Evolutionary conservation across 2,329 filamentous ascomycete species (phyloP).

Genomic region (Hortaea sp.): DNA sequence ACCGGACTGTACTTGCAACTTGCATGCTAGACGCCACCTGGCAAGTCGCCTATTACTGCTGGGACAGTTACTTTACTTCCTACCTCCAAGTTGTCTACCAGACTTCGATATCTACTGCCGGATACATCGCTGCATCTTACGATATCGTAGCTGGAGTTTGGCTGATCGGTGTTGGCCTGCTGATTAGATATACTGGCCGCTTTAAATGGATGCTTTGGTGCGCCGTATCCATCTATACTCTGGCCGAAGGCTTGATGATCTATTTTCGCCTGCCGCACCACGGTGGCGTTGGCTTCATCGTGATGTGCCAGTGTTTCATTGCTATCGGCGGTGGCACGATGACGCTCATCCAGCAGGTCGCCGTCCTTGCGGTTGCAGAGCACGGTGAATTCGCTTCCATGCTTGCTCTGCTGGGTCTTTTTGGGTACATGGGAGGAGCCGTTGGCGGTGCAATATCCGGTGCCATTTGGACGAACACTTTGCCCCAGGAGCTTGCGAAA

Average conservation of each 20-base stretch:
- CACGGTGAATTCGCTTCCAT: not conserved
- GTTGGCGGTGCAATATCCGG: constrained; percentile 22
- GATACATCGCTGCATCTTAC: constrained; percentile 25
- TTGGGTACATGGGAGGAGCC: constrained; percentile 27
- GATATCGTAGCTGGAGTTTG: constrained; percentile 33
- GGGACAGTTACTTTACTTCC: constrained; percentile 32
- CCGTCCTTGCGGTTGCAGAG: not conserved
- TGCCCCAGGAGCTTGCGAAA: constrained; percentile 7
- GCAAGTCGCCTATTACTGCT: constrained; percentile 39
- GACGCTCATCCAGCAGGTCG: not conserved
- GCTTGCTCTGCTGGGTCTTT: no score
- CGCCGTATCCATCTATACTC: constrained; percentile 26
- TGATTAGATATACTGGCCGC: constrained; percentile 37
- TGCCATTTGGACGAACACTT: constrained; percentile 25
- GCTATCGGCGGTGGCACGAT: constrained; percentile 41
- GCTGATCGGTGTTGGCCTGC: constrained; percentile 35
- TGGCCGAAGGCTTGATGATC: constrained; percentile 21
- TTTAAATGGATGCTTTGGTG: constrained; percentile 33
- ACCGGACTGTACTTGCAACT: constrained; percentile 42
- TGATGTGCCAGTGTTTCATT: constrained; percentile 45
- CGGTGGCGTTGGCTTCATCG: constrained; percentile 34
- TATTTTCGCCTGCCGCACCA: constrained; percentile 21
- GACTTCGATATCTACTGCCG: constrained; percentile 26
- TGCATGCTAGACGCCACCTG: constrained; percentile 31
- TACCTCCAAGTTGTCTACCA: constrained; percentile 40